Conservation (phyloP, 2,329 filamentous ascomycete genomes). For the Truncatella angustata region DNA sequence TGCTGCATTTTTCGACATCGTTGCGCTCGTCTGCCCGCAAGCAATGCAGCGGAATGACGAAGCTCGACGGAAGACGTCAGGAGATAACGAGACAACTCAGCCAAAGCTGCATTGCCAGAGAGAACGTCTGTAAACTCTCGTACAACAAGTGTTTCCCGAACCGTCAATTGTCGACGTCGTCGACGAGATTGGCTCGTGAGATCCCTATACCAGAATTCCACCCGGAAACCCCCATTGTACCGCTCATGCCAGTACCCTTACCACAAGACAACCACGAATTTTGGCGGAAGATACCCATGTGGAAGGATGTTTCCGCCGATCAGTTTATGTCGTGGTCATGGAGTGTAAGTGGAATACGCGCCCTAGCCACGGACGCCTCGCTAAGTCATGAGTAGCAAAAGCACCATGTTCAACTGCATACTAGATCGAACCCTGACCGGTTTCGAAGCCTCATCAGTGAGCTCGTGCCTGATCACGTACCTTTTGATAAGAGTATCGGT, state of each 20-base stretch:
- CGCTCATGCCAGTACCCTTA: no score
- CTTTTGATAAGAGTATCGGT: conserved; percentile 26
- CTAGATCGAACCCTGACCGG: conserved; percentile 32
- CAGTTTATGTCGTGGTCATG: conserved; percentile 54
- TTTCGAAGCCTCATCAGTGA: conserved; percentile 47
- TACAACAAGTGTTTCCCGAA: not conserved
- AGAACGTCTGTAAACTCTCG: no score
- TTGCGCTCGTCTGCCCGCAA: no score
- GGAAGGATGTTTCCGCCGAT: conserved; percentile 43
- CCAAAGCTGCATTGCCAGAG: no score
- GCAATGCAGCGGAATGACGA: no score
- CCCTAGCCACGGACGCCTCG: conserved; percentile 12
- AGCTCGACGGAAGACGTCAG: no score
- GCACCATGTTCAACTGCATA: conserved; percentile 44
- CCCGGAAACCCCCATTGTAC: not conserved
- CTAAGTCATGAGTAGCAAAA: conserved; percentile 31
- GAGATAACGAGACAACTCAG: no score
- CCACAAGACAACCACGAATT: no score
- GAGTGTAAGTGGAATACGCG: conserved; percentile 39
- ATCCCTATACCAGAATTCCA: not conserved
- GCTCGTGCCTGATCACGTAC: conserved; percentile 50
- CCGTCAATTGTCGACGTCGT: not conserved
- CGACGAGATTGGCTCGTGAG: not conserved
- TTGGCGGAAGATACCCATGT: conserved; percentile 49
- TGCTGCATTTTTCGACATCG: no score